Percentiles rank a stretch among this genome's conserved stretches.
Evolutionary conservation across 83 land plant genomes (phyloP).

Genomic region (Picea mariana): DNA sequence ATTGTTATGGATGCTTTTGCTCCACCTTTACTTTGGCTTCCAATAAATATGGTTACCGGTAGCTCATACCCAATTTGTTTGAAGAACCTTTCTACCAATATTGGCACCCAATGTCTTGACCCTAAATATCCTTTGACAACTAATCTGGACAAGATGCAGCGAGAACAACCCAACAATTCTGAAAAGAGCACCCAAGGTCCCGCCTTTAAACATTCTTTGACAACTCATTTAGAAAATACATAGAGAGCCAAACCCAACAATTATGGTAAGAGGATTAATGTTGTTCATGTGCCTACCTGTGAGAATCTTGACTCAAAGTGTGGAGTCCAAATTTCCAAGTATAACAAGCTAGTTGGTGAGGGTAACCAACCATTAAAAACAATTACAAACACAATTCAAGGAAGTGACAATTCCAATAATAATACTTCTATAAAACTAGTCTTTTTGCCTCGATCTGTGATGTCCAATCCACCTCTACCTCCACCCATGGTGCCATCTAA

Average conservation of each 20-base stretch:
- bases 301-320: neutral
- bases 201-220: too few relatives aligned
- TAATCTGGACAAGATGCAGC: neutral
- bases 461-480: constrained; percentile 14
- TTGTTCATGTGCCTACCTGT: neutral
- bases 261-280: neutral
- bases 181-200: neutral
- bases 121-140: neutral
- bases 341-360: neutral
- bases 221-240: neutral
- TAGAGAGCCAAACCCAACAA: neutral
- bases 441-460: neutral
- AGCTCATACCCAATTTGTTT: neutral
- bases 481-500: neutral
- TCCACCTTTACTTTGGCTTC: constrained; percentile 11
- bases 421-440: neutral
- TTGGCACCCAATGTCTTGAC: neutral
- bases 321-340: neutral
- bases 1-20: neutral
- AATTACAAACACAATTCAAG: neutral
- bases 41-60: neutral
- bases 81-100: neutral
- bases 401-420: neutral
- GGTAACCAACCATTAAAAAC: neutral
- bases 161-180: neutral